phyloP scores from a whole-genome alignment of 495 filamentous ascomycete genomes.

The Tetracladium marchalianum region DNA sequence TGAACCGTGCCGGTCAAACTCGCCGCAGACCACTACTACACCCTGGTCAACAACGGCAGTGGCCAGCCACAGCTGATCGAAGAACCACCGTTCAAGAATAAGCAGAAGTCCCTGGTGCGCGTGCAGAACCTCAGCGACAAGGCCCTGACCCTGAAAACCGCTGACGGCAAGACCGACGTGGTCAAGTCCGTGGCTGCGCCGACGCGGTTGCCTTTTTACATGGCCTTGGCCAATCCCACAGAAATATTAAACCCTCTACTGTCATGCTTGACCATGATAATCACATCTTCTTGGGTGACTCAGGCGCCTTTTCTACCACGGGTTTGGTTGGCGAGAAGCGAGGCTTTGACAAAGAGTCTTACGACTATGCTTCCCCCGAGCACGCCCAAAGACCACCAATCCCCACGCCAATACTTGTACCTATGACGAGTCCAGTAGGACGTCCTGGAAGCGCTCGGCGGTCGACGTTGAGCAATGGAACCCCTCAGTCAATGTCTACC shows the following conservation, averaged over 20 bases:
- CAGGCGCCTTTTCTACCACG: conserved; percentile 45
- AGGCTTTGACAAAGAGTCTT: conserved; percentile 60
- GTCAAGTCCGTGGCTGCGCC: too few relatives aligned
- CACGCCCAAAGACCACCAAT: conserved; percentile 37
- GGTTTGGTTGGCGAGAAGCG: conserved; percentile 40
- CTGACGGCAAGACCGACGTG: too few relatives aligned
- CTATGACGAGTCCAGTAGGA: conserved; percentile 32
- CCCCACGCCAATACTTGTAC: conserved; percentile 3
- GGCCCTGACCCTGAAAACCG: too few relatives aligned
- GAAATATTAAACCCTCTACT: conserved; percentile 76
- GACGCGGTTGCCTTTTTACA: conserved; percentile 74
- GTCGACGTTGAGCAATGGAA: conserved; percentile 15
- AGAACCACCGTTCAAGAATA: too few relatives aligned
- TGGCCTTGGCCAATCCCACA: conserved; percentile 58
- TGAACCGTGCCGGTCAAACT: too few relatives aligned
- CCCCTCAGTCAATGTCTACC: conserved; percentile 1
- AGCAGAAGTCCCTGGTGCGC: too few relatives aligned
- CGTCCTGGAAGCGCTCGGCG: conserved; percentile 13
- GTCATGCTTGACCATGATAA: conserved; percentile 65
- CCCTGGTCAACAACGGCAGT: too few relatives aligned
- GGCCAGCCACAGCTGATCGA: too few relatives aligned
- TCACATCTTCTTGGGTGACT: conserved; percentile 65
- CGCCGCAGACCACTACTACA: too few relatives aligned
- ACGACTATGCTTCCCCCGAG: conserved; percentile 85
- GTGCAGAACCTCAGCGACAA: too few relatives aligned